Base-by-base conservation (phyloP, 495 filamentous ascomycete species). In the Neurospora sp. region DNA sequence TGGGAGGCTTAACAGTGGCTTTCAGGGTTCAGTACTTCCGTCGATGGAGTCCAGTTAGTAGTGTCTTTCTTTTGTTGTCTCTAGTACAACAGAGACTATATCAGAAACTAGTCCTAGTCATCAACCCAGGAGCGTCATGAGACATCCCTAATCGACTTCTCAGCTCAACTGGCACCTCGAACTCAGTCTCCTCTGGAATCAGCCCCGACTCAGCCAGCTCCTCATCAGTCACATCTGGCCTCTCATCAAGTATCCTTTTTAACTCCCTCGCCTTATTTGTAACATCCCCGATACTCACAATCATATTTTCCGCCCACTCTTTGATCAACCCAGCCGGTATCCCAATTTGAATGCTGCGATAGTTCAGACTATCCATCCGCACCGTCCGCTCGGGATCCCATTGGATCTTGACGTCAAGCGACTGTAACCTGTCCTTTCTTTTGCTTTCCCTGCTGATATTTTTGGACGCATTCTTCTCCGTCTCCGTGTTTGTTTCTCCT, bases 301-400 rank as follows among this genome's bases (percentile, higher is more conserved):
- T 85, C 80, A 85, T 84, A 69, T 87, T 80, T 72, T 85, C 82
- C 31, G 82, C 79, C 84, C 85, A 90, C 72, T 75, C 74, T 74
- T 73, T 77, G 14, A 81, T 79, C 68, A 86, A 72, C 8, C 75
- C 77, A 39, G 76, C 78, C n/a, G 82, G 80, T 45, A 90, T 82
- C 22, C 89, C 89, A 74, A 90, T 85, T 82, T 91, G 89, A 65
- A 91, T 86, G 74, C 86, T 87, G 68, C 89, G 78, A 77, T 87
- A 83, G 37, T 71, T 73, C 71, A 89, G 44, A 74, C 72, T 79
- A 18, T 74, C 82, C 31, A 89, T 40, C 41, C 71, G 69, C 9
- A 86, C 77, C 44, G 77, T 77, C 16, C 89, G 71, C 78, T 90
- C 89, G 0, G 89, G 89, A 78, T 90, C 89, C 89, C 89, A 90